Evolutionary conservation across 169 alveolate species (phyloP), one percentile per base, ranked within the genome.

Genomic region (Babesia microti): DNA sequence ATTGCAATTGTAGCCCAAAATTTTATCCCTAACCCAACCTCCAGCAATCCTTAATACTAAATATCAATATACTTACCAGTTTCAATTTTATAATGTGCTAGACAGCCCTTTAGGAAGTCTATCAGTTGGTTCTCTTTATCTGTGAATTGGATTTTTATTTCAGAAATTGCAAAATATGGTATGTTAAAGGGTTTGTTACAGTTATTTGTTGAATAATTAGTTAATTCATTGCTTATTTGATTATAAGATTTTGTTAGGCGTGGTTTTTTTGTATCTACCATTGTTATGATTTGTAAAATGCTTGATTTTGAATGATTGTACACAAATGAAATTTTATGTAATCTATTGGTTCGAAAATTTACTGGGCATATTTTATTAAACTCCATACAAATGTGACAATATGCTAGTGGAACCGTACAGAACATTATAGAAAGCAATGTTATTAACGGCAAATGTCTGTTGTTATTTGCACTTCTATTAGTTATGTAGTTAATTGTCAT

Each of bases 21-120:
- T 57, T 70, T 92, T 93, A 79, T 95, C 99, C 59, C 99, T 56
- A 1, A 93, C 99, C 99, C 99, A 95, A 1, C 99, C 99, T 9
- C 99, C 99, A 6, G 97, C 98, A 9, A 89, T 94, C 56, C 98
- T 72, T n/a, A 91, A 57, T n/a, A 60, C 78, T 33, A 87, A 17
- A 60, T 4, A 14, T 19, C 12, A 18, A 2, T 21, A 11, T 9
- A 45, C 66, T 3, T 48, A 65, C 76, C 76, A 37, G 55, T 53
- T 21, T 49, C 28, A 21, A 65, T 32, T 4, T 19, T 35, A 29
- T 39, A 36, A 24, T 15, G 42, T 15, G 15, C 50, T 1, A 56
- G 58, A 46, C 76, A 65, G 14, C 33, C 70, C 21, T 24, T 47
- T 42, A 65, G 28, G 19, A 65, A 41, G 23, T 55, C 27, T 48